Percentiles rank a stretch among this genome's conserved stretches.
These are phyloP conservation scores for Priceomyces haplophilus DNA, from an alignment of 805 yeast genomes.

Conservation along the genomic window DNA sequence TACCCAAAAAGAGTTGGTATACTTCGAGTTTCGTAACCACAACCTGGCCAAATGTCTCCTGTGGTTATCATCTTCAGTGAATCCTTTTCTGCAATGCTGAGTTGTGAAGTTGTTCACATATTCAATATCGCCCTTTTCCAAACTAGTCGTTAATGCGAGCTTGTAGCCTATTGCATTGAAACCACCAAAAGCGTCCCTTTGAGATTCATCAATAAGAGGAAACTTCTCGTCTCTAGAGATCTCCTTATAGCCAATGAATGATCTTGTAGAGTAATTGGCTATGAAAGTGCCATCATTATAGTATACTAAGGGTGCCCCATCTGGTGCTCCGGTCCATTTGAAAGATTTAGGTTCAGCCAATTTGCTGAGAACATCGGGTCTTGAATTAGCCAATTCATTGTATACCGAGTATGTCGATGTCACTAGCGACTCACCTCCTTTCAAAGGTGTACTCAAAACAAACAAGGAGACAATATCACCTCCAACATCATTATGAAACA, in stretches of 20 bases:
- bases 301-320: conserved; percentile 8
- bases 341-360: conserved; percentile 7
- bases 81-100: conserved; percentile 12
- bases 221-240: conserved; percentile 10
- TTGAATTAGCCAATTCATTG: conserved; percentile 9
- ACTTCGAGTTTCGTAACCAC: conserved; percentile 12
- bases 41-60: conserved; percentile 11
- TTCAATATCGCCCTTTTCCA: conserved; percentile 11
- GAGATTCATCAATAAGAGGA: conserved; percentile 6
- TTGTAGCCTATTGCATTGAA: conserved; percentile 9
- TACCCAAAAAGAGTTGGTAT: conserved; percentile 4
- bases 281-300: conserved; percentile 6
- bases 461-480: conserved; percentile 11
- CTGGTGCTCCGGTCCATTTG: conserved; percentile 6
- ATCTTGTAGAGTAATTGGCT: conserved; percentile 8
- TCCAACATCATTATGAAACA: conserved; percentile 12
- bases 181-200: conserved; percentile 12
- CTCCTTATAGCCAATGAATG: conserved; percentile 10
- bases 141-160: conserved; percentile 4
- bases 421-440: conserved; percentile 11
- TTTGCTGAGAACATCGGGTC: conserved; percentile 9
- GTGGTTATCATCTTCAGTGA: conserved; percentile 8
- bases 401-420: conserved; percentile 9
- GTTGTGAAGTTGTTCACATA: conserved; percentile 10
- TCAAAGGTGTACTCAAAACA: conserved; percentile 7